Base-by-base conservation (phyloP, 192 early-diverging fungal species). In the Backusella parvicylindrica region DNA sequence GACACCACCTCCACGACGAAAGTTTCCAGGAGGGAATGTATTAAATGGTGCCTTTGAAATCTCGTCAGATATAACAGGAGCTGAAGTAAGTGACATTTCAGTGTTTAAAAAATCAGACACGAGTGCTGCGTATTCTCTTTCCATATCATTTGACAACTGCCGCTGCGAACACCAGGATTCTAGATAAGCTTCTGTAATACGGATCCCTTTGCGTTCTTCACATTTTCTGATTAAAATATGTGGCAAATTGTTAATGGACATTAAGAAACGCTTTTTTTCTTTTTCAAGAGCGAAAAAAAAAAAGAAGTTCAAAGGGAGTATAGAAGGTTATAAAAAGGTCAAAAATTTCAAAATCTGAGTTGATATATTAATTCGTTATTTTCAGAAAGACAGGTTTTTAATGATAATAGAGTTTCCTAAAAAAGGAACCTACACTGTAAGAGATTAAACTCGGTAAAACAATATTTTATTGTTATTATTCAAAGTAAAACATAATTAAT, bases 401-500 rank as follows among this genome's bases (percentile, higher is more conserved):
- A 3, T 35, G 33, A 6, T 35, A 35, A 3, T 35, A 35, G 33
- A 35, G 33, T 6, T 6, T 3, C 6, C 33, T 3, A 3, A 35
- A 35, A 3, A 3, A 2, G 6, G 2, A 35, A 35, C 2, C 6
- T 3, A 35, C 6, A 35, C 33, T 35, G 33, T 3, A 35, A 35
- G 2, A 35, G 33, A 35, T 35, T 35, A 6, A 35, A 35, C 6
- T 6, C 3, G 38, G 12, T 40, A 1, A 40, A 40, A 13, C 13
- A 40, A 40, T 40, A 12, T 41, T 41, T 41, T n/a, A 41, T 41
- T 41, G 11, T 41, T 2, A 13, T 41, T n/a, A n/a, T n/a, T n/a
- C n/a, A n/a, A n/a, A n/a, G n/a, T n/a, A n/a, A n/a, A 47, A 47
- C 6, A n/a, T 30, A 40, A 50, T 79, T 83, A 87, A 37, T 72